Evolutionary conservation across 306 rosid species (phyloP), one percentile per base, ranked within the genome.

Genomic region (Trichosanthes truncata): DNA sequence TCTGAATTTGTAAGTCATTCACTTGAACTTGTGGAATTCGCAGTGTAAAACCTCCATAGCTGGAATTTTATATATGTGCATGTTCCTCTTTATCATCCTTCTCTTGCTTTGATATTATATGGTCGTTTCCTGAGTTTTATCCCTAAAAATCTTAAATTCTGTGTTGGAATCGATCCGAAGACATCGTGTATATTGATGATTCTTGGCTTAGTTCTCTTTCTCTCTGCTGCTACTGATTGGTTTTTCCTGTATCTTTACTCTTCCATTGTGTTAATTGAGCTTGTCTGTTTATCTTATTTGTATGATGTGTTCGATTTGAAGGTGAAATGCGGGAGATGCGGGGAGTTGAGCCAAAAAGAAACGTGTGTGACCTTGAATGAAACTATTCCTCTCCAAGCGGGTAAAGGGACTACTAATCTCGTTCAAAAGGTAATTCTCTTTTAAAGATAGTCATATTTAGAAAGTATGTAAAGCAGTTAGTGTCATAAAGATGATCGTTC

Each of bases 301-400:
- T 65, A 5, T 38, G 29, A 9, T 62, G 17, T 83, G 1, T 52
- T 60, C 25, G 36, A 31, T 11, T 11, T 61, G 78, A 75, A 90
- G 98, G 0, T 94, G 85, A 92, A 89, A 86, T 94, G 98, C 60
- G 97, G 88, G 46, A 88, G 88, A 26, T 94, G 98, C 38, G 97
- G 97, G 51, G 98, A 94, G 84, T 53, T 91, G 72, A 94, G 89
- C 88, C 89, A 85, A 66, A 94, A 78, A 66, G 98, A 94, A 84
- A 94, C 97, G 14, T 87, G 91, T 66, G 90, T 94, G 60, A 31
- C 72, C 46, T 84, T 91, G 85, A 86, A 83, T 75, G 98, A 92
- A 56, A 91, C 89, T 78, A 85, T 94, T 85, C 85, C 97, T 71
- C 91, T 91, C 41, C 95, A 96, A 1, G 85, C 78, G 48, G 93